phyloP scores from a whole-genome alignment of 768 basidiomycete genomes.

The Postia placenta region DNA sequence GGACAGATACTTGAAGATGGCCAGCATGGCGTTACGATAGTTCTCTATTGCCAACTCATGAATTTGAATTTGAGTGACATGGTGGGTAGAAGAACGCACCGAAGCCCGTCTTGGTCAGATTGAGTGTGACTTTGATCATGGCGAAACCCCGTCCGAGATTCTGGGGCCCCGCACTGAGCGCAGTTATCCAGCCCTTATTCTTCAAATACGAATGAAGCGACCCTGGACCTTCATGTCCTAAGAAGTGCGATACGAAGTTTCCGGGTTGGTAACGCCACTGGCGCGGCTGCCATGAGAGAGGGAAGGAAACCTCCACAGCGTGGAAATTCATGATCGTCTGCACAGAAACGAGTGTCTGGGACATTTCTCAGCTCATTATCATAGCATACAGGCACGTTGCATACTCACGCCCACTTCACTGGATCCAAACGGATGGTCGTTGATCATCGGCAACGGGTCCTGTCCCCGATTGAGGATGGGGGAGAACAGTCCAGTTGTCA shows the following conservation, averaged over 20 bases:
- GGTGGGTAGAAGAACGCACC: constrained; percentile 43
- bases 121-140: constrained; percentile 78
- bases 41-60: constrained; percentile 43
- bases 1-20: constrained; percentile 74
- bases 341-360: constrained; percentile 72
- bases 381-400: neutral
- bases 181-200: constrained; percentile 79
- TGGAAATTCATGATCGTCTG: constrained; percentile 88
- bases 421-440: constrained; percentile 71
- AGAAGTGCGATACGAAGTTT: constrained; percentile 69
- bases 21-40: constrained; percentile 62
- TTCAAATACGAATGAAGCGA: constrained; percentile 90
- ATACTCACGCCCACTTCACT: constrained; percentile 63
- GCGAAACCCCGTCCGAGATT: constrained; percentile 77
- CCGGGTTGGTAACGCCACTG: constrained; percentile 77
- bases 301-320: constrained; percentile 76
- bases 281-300: constrained; percentile 65
- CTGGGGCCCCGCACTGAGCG: constrained; percentile 64
- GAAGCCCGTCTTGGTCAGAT: constrained; percentile 82
- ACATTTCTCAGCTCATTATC: no score
- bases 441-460: constrained; percentile 54
- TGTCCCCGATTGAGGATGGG: constrained; percentile 60
- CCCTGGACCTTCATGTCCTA: constrained; percentile 91
- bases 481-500: constrained; percentile 65
- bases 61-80: neutral